Conservation (phyloP, 306 rosid genomes). For the Nissolia schottii region DNA sequence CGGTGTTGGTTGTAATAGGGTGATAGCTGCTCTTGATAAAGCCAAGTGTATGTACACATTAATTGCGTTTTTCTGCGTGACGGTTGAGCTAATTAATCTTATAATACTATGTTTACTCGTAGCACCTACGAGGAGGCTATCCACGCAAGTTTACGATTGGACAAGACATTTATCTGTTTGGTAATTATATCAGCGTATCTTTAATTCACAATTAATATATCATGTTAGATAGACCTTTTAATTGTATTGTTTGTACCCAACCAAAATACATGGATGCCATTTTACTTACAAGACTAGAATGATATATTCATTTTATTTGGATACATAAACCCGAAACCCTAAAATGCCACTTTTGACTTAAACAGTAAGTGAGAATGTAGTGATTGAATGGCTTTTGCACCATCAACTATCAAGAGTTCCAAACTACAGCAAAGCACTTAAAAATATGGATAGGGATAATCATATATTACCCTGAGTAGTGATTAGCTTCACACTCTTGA, state of each 20-base stretch:
- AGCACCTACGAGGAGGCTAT: too few species aligned
- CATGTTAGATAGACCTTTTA: background rate
- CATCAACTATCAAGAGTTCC: background rate
- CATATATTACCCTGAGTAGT: too few species aligned
- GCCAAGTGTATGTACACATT: background rate
- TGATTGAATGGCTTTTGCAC: background rate
- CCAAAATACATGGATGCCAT: background rate
- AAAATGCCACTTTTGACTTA: too few species aligned
- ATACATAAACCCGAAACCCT: too few species aligned
- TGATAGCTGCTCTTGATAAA: background rate
- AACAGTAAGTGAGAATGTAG: background rate
- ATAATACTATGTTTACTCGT: too few species aligned
- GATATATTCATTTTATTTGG: too few species aligned
- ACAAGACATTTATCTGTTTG: background rate
- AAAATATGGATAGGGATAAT: too few species aligned
- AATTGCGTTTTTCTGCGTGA: background rate
- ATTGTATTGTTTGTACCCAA: background rate
- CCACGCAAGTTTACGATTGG: background rate
- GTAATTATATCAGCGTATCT: background rate
- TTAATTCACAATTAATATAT: background rate
- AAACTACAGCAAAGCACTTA: too few species aligned
- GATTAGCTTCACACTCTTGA: too few species aligned
- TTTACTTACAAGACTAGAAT: too few species aligned
- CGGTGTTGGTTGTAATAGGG: background rate
- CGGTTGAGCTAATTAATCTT: background rate